Conservation (phyloP, 2,329 filamentous ascomycete genomes). For the Biscogniauxia sp. region DNA sequence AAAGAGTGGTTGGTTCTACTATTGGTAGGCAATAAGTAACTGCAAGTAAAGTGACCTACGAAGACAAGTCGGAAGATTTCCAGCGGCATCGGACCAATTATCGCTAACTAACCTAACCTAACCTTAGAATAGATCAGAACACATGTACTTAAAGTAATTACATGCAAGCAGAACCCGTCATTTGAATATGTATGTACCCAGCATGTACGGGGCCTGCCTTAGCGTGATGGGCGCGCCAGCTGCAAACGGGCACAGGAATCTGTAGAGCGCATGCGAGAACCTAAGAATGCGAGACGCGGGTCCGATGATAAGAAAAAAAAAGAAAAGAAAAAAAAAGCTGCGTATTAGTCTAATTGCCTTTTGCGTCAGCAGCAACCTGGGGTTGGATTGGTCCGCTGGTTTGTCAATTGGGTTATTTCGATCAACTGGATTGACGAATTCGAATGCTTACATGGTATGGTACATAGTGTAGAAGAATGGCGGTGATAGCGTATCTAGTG, state of each 20-base stretch:
- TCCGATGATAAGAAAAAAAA: background rate
- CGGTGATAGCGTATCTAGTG: too few relatives aligned
- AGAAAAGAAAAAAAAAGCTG: constrained; percentile 1
- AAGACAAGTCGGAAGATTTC: background rate
- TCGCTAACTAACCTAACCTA: too few relatives aligned
- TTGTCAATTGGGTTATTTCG: too few relatives aligned
- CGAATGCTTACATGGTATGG: too few relatives aligned
- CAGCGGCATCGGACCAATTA: background rate
- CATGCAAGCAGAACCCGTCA: too few relatives aligned
- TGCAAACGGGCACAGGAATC: background rate
- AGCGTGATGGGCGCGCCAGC: background rate
- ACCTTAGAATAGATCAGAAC: background rate
- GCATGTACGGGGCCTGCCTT: background rate
- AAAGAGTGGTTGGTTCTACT: background rate
- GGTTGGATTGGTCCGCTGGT: too few relatives aligned
- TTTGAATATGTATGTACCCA: background rate
- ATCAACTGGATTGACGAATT: too few relatives aligned
- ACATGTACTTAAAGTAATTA: background rate
- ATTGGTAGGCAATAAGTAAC: too few relatives aligned
- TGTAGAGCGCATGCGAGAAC: constrained; percentile 1
- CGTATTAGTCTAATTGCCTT: background rate
- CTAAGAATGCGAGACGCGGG: background rate
- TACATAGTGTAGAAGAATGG: too few relatives aligned
- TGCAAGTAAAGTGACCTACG: background rate
- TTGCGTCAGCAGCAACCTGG: background rate